phyloP scores from a whole-genome alignment of 345 rosid species.

The Aegle marmelos region DNA sequence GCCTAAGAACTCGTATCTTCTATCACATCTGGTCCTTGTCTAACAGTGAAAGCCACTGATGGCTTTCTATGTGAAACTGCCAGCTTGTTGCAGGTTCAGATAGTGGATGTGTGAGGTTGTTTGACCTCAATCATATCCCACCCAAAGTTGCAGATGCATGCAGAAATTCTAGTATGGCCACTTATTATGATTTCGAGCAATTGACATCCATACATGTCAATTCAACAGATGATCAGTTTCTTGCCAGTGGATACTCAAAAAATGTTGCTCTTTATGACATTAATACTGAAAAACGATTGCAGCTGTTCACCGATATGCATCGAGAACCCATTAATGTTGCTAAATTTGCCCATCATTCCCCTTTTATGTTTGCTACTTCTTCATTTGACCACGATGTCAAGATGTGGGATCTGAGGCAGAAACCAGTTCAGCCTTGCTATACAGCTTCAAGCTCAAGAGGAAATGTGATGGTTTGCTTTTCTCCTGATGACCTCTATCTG shows the following conservation, averaged over 20 bases:
- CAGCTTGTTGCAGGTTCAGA: slow-evolving; percentile 52
- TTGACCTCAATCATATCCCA: slow-evolving; percentile 29
- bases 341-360: slow-evolving; percentile 48
- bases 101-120: slow-evolving; percentile 44
- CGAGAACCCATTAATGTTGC: slow-evolving; percentile 49
- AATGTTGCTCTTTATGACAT: slow-evolving; percentile 46
- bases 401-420: slow-evolving; percentile 58
- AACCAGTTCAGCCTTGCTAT: slow-evolving; percentile 38
- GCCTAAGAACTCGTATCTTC: neutral
- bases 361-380: slow-evolving; percentile 48
- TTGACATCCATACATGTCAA: slow-evolving; percentile 50
- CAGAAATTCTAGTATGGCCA: slow-evolving; percentile 14
- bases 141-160: slow-evolving; percentile 21
- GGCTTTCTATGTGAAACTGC: slow-evolving; percentile 6
- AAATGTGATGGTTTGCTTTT: slow-evolving; percentile 58
- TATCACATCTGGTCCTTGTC: slow-evolving; percentile 3
- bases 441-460: slow-evolving; percentile 48
- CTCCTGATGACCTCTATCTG: slow-evolving; percentile 47
- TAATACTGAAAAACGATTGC: slow-evolving; percentile 29
- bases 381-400: slow-evolving; percentile 50
- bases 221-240: slow-evolving; percentile 42
- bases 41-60: slow-evolving; percentile 8
- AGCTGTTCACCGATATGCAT: slow-evolving; percentile 43
- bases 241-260: slow-evolving; percentile 49
- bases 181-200: slow-evolving; percentile 39